A percentile compares a stretch with the other conserved stretches of the same genome.
Evolutionary conservation across 805 yeast genomes (phyloP).

Genomic region (Debaryomyces tyrocola): DNA sequence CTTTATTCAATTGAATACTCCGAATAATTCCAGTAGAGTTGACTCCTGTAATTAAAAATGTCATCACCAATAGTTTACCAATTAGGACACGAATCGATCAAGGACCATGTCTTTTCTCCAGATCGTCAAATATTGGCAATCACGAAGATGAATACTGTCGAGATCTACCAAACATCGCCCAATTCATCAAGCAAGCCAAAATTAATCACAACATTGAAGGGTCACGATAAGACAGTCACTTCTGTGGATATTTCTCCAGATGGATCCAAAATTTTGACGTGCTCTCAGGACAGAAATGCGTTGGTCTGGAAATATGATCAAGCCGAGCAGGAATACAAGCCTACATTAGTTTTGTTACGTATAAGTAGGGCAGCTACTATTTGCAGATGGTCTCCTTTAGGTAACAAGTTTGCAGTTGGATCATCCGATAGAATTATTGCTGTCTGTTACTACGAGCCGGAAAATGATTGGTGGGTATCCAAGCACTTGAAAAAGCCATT

Average conservation of each 20-base stretch:
- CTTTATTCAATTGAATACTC: background rate
- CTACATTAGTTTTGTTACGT: slow-evolving; percentile 87
- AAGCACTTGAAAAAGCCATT: slow-evolving; percentile 96
- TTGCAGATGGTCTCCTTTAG: slow-evolving; percentile 93
- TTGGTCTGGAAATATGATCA: slow-evolving; percentile 84
- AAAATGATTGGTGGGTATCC: slow-evolving; percentile 99
- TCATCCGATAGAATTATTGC: slow-evolving; percentile 94
- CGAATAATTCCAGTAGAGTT: slow-evolving; percentile 12
- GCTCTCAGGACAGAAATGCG: slow-evolving; percentile 97
- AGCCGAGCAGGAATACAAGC: slow-evolving; percentile 63
- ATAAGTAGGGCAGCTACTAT: slow-evolving; percentile 94
- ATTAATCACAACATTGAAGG: slow-evolving; percentile 64
- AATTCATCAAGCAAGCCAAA: slow-evolving; percentile 48
- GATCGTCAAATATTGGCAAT: slow-evolving; percentile 70
- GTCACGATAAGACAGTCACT: slow-evolving; percentile 92
- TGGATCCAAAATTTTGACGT: slow-evolving; percentile 84
- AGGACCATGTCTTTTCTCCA: slow-evolving; percentile 84
- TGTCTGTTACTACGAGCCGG: slow-evolving; percentile 92
- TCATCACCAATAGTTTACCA: slow-evolving; percentile 47
- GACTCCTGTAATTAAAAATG: slow-evolving; percentile 17
- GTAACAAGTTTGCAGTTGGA: slow-evolving; percentile 95
- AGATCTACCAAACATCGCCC: slow-evolving; percentile 62
- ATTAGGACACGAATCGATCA: slow-evolving; percentile 81
- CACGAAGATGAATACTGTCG: slow-evolving; percentile 75
- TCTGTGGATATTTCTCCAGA: slow-evolving; percentile 88